Conservation (phyloP, 345 rosid genomes). For the Citrus sinensis region DVS_A1.0 CM039164.1:28124501-28125000, state of each 20-base stretch:
- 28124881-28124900: slow-evolving; percentile 69
- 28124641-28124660: slow-evolving; percentile 96
- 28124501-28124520: neutral
- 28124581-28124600: slow-evolving; percentile 97
- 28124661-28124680: slow-evolving; percentile 89
- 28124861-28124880: slow-evolving; percentile 82
- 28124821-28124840: slow-evolving; percentile 18
- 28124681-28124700: slow-evolving; percentile 74
- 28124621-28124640: slow-evolving; percentile 90
- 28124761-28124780: slow-evolving; percentile 15
- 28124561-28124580: slow-evolving; percentile 88
- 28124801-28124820: neutral
- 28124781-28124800: neutral
- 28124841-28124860: slow-evolving; percentile 77
- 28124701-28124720: slow-evolving; percentile 88
- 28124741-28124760: slow-evolving; percentile 16
- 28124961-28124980: slow-evolving; percentile 78
- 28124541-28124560: slow-evolving; percentile 92
- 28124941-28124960: slow-evolving; percentile 92
- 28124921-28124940: slow-evolving; percentile 93
- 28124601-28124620: slow-evolving; percentile 92
- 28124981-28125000: slow-evolving; percentile 94
- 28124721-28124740: slow-evolving; percentile 96
- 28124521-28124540: slow-evolving; percentile 75
- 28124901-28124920: slow-evolving; percentile 83